Conservation (phyloP, 202 grass and related monocot genomes). For the Schoenoplectus triqueter region DNA sequence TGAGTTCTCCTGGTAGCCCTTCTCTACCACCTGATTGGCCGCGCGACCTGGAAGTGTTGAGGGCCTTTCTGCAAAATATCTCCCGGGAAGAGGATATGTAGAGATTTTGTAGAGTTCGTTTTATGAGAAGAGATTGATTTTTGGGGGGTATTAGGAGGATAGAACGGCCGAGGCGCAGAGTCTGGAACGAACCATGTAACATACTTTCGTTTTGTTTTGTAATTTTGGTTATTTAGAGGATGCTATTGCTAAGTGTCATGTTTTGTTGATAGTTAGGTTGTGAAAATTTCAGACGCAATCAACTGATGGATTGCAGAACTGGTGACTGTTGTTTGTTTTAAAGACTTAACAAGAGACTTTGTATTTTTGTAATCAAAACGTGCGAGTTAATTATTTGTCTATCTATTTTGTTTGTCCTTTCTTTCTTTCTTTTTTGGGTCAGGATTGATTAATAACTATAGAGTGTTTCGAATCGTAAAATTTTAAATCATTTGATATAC, state of each 20-base stretch:
- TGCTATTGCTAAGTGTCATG: not conserved
- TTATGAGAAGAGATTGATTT: not conserved
- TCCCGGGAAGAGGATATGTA: conserved; percentile 30
- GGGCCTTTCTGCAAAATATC: conserved; percentile 22
- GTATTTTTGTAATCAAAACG: not conserved
- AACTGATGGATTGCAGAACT: not conserved
- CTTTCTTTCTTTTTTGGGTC: too few species aligned
- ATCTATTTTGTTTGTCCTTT: too few species aligned
- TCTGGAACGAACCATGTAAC: conserved; percentile 1
- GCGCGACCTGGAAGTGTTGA: not conserved
- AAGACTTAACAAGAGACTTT: not conserved
- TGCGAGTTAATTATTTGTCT: not conserved
- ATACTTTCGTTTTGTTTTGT: not conserved
- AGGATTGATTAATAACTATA: too few species aligned
- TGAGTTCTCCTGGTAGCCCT: not conserved
- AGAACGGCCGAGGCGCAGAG: conserved; percentile 7
- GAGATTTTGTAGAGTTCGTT: conserved; percentile 18
- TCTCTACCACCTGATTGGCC: conserved; percentile 12
- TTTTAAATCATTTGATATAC: too few species aligned
- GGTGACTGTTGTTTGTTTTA: not conserved
- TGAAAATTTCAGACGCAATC: not conserved
- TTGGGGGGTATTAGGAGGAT: not conserved
- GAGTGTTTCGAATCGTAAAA: too few species aligned
- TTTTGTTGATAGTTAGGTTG: not conserved
- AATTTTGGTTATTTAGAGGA: not conserved